Evolutionary conservation across 2,329 filamentous ascomycete genomes (phyloP).

Genomic region (Epichloe baconii): DNA sequence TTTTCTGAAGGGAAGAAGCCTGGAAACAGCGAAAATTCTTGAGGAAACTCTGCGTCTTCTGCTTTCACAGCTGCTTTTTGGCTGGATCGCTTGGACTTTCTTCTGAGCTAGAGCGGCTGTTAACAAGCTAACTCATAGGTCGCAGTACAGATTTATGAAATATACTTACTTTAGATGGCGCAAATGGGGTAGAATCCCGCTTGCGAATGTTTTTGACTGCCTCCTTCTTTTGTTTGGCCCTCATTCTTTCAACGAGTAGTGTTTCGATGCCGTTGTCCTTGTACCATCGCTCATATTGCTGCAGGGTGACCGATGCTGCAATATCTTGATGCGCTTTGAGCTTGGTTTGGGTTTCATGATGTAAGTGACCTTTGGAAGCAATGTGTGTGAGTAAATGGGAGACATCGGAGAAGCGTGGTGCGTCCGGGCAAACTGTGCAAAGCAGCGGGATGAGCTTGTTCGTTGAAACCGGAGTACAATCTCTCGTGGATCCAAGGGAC

Average conservation of each 20-base stretch:
- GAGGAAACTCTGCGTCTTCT: constrained; percentile 15
- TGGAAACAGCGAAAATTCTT: constrained; percentile 17
- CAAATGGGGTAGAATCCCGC: constrained; percentile 10
- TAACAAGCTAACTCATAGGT: background rate
- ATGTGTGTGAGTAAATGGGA: constrained; percentile 90
- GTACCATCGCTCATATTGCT: constrained; percentile 70
- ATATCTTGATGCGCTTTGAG: constrained; percentile 56
- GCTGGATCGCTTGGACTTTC: constrained; percentile 15
- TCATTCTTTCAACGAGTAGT: constrained; percentile 66
- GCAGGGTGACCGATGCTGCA: constrained; percentile 48
- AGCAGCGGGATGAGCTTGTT: constrained; percentile 47
- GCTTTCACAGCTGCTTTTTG: constrained; percentile 14
- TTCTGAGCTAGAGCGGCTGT: constrained; percentile 13
- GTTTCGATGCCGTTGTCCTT: constrained; percentile 53
- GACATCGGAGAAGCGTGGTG: constrained; percentile 72
- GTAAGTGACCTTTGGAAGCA: constrained; percentile 81
- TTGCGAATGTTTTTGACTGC: constrained; percentile 36
- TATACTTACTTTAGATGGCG: constrained; percentile 12
- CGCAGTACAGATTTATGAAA: no score
- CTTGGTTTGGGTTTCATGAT: constrained; percentile 70
- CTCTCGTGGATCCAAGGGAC: constrained; percentile 12
- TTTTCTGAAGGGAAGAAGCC: constrained; percentile 16
- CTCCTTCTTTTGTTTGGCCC: constrained; percentile 59
- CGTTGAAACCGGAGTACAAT: constrained; percentile 10
- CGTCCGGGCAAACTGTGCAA: constrained; percentile 74